These are phyloP conservation scores for Endoconidiophora polonica DNA, from an alignment of 2,329 filamentous ascomycete species.

Conservation along the genomic window DNA sequence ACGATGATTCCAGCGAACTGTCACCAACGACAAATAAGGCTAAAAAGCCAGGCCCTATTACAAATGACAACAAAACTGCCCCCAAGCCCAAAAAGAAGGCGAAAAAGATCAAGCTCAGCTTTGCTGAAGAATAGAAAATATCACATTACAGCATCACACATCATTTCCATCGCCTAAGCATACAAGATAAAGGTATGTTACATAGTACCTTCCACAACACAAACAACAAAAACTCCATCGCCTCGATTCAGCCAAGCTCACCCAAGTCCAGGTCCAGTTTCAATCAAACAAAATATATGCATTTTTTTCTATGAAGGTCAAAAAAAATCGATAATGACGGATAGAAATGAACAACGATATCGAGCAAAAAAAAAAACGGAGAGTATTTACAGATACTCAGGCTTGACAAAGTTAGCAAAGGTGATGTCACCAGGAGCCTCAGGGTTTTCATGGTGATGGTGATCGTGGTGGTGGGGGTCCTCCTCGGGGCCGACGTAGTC, in stretches of 20 bases:
- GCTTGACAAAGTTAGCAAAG: conserved; percentile 89
- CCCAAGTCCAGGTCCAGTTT: background rate
- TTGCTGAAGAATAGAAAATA: conserved; percentile 38
- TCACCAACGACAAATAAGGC: conserved; percentile 8
- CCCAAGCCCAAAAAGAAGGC: conserved; percentile 31
- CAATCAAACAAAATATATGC: conserved; percentile 1
- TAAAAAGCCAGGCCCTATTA: conserved; percentile 13
- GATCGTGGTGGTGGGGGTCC: conserved; percentile 41
- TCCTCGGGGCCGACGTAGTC: conserved; percentile 79
- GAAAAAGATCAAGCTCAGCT: conserved; percentile 53
- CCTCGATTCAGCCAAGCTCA: no score
- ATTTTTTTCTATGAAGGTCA: conserved; percentile 4
- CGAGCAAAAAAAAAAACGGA: no score
- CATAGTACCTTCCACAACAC: background rate
- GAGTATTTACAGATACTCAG: conserved; percentile 64
- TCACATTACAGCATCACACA: background rate
- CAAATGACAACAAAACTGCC: conserved; percentile 11
- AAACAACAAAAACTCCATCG: background rate
- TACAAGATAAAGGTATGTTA: background rate
- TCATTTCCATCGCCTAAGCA: no score
- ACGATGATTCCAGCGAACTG: conserved; percentile 17
- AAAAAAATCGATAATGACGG: conserved; percentile 6
- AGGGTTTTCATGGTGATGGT: conserved; percentile 46
- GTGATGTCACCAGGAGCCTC: conserved; percentile 63
- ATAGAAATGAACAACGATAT: conserved; percentile 1